Conservation (phyloP, 371 early-diverging fungal genomes). For the Mucor irregularis region DNA sequence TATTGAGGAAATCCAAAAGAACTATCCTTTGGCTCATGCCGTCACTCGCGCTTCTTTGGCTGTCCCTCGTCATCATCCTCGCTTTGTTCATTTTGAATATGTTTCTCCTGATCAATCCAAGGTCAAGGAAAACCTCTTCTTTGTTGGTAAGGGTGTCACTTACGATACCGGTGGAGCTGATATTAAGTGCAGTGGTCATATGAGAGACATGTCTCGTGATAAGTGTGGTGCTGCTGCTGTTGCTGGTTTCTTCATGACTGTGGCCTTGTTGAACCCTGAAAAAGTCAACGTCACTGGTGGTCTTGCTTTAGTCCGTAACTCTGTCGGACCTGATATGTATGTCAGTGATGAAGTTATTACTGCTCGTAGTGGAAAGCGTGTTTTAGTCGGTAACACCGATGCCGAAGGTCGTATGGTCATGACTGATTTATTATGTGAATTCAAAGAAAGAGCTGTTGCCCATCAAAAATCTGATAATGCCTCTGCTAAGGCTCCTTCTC, state of each 20-base stretch:
- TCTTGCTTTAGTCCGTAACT: conserved; percentile 81
- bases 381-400: conserved; percentile 85
- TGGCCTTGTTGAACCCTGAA: conserved; percentile 63
- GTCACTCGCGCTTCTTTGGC: conserved; percentile 79
- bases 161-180: conserved; percentile 92
- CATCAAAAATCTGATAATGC: conserved; percentile 45
- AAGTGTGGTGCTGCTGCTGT: conserved; percentile 88
- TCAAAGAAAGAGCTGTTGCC: conserved; percentile 72
- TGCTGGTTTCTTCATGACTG: conserved; percentile 82
- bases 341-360: conserved; percentile 83
- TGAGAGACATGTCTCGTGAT: conserved; percentile 89
- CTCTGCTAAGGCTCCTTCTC: conserved; percentile 46
- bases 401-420: conserved; percentile 94
- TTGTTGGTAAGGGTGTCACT: conserved; percentile 92
- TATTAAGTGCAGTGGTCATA: conserved; percentile 80
- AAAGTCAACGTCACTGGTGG: conserved; percentile 72
- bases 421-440: conserved; percentile 79
- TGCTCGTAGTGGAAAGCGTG: conserved; percentile 81
- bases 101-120: conserved; percentile 68
- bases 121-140: conserved; percentile 83
- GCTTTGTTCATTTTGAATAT: conserved; percentile 81
- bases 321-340: conserved; percentile 78
- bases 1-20: conserved; percentile 63
- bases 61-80: conserved; percentile 76
- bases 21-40: conserved; percentile 80